Evolutionary conservation across 345 rosid genomes (phyloP), one percentile per base, ranked within the genome.

Genomic region (Melastoma malabathricum): DNA sequence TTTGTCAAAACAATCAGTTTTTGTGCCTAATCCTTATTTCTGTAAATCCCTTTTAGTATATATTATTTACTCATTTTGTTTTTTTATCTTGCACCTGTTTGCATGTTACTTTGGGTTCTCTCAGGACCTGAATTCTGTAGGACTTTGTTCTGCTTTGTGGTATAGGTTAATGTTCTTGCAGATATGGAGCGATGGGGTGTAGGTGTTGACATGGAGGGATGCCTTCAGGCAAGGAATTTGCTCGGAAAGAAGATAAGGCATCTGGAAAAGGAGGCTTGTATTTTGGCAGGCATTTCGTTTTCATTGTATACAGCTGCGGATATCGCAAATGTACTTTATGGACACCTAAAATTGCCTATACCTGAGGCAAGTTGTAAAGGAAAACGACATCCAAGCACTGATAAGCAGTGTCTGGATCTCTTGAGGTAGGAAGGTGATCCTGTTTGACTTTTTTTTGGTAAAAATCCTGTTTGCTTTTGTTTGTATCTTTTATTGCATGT

Each of bases 161-260:
- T 57, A 48, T 68, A 89, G 98, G 94, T 90, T 46, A 77, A 72
- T 64, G 82, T 86, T 71, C 83, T 90, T 43, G 96, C 98, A 34
- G 94, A 86, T 58, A 86, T 90, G 98, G 98, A 90, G 70, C 75
- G 78, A 29, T 80, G 89, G 83, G 98, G 98, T 44, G 78, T 86
- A 44, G 96, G 98, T 56, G 82, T 90, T 59, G 86, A 86, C 74
- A 75, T 84, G 78, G 94, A 84, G 70, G 86, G 82, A 54, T 86
- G 98, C 73, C 77, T 80, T 57, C 63, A 45, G 64, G 94, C 94
- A 54, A 79, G 85, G 29, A 77, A 66, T 59, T 39, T 75, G 64
- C 62, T 90, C 69, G 82, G 76, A 52, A 77, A 78, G 67, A 90
- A 80, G 69, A 61, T 90, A 50, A 78, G 81, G 66, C 59, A 63